Percentiles rank a stretch among this genome's conserved stretches.
Evolutionary conservation across 306 rosid species (phyloP).

Genomic region (Rosa chinensis): DNA sequence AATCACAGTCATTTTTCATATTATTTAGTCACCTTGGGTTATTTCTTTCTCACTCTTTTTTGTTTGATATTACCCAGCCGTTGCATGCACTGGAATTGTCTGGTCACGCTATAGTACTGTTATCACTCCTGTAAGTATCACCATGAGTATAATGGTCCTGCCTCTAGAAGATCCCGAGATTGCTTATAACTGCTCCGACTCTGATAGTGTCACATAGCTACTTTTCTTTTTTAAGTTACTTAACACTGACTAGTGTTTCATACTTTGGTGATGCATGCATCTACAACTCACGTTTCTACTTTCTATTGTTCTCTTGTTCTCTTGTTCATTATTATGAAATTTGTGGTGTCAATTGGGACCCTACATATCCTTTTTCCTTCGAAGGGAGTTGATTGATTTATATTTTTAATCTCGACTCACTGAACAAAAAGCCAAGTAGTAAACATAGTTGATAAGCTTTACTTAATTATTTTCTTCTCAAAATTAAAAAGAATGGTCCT

Average conservation of each 20-base stretch:
- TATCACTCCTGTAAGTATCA: constrained; percentile 76
- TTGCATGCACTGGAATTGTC: constrained; percentile 75
- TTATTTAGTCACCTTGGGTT: constrained; percentile 16
- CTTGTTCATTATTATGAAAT: not conserved
- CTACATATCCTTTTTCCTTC: not conserved
- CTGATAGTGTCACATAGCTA: not conserved
- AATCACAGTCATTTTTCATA: not conserved
- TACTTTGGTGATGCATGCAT: not conserved
- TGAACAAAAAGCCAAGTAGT: not conserved
- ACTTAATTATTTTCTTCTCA: not conserved
- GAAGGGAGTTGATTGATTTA: not conserved
- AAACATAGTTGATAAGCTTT: not conserved
- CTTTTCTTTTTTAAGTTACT: not conserved
- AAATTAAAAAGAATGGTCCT: too few relatives aligned
- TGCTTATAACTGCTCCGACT: not conserved
- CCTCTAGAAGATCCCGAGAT: not conserved
- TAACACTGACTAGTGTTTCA: not conserved
- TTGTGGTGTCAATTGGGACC: not conserved
- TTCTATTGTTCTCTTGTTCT: not conserved
- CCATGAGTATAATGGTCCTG: not conserved
- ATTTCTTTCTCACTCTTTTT: constrained; percentile 17
- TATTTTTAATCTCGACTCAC: not conserved
- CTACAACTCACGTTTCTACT: not conserved
- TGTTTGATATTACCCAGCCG: constrained; percentile 52
- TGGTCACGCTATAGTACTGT: constrained; percentile 99